A percentile compares a stretch with the other conserved stretches of the same genome.
These are phyloP conservation scores for Apostasia ramifera DNA, from an alignment of 106 monocot species.

Conservation along the genomic window DNA sequence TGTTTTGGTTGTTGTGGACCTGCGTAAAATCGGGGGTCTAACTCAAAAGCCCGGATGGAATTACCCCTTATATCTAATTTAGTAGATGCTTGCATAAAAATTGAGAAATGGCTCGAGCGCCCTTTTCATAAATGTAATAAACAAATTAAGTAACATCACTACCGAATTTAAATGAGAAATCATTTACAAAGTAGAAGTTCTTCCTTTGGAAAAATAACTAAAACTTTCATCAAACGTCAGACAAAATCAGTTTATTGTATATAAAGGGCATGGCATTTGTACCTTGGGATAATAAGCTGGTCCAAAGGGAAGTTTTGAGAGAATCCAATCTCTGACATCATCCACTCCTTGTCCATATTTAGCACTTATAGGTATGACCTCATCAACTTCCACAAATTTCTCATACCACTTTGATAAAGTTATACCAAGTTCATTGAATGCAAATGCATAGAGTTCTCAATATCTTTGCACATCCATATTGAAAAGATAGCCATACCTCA, in stretches of 20 bases:
- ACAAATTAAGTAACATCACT: too few species aligned
- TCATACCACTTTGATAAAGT: conserved; percentile 72
- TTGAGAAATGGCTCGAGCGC: too few species aligned
- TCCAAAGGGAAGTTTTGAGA: conserved; percentile 84
- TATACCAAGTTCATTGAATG: background rate
- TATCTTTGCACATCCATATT: background rate
- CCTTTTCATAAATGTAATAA: too few species aligned
- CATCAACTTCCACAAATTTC: conserved; percentile 80
- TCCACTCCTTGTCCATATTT: conserved; percentile 89
- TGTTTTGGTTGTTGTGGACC: too few species aligned
- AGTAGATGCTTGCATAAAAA: too few species aligned
- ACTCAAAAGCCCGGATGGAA: too few species aligned
- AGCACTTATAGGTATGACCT: conserved; percentile 97
- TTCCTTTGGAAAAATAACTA: too few species aligned
- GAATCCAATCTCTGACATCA: conserved; percentile 91
- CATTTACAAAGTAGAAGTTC: too few species aligned
- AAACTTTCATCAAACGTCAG: background rate
- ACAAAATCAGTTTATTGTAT: background rate
- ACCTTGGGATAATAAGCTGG: conserved; percentile 98
- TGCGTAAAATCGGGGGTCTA: too few species aligned
- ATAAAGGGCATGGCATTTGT: background rate
- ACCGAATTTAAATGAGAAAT: too few species aligned
- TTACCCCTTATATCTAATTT: too few species aligned
- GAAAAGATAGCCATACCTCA: conserved; percentile 40
- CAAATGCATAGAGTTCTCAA: background rate